Percentiles rank a stretch among this genome's conserved stretches.
phyloP scores from a whole-genome alignment of 805 yeast species.

The Yamadazyma tumulicola region DNA sequence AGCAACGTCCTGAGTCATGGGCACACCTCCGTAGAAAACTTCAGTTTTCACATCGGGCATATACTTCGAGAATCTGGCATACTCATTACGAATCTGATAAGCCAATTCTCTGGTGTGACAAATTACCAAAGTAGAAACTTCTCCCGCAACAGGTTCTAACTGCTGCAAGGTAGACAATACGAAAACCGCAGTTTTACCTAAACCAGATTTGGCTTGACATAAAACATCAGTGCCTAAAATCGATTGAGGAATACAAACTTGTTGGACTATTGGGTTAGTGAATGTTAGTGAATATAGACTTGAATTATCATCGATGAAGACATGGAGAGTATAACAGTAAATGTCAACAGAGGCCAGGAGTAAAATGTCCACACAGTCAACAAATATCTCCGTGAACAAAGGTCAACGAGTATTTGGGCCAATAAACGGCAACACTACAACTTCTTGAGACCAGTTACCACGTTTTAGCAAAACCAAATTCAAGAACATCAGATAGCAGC shows the following conservation, averaged over 20 bases:
- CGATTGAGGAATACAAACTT: conserved; percentile 96
- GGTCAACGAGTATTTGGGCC: too few species aligned
- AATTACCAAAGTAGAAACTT: conserved; percentile 87
- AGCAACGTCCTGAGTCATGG: conserved; percentile 81
- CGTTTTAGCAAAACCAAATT: too few species aligned
- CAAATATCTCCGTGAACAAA: too few species aligned
- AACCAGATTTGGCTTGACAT: conserved; percentile 99
- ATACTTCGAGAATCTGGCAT: conserved; percentile 94
- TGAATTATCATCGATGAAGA: too few species aligned
- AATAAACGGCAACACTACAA: too few species aligned
- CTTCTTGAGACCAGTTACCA: too few species aligned
- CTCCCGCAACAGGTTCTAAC: conserved; percentile 96
- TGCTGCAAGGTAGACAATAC: conserved; percentile 95
- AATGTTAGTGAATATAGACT: conserved; percentile 7
- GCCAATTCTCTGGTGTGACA: conserved; percentile 99
- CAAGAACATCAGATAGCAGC: too few species aligned
- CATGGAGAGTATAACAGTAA: too few species aligned
- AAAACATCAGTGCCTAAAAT: conserved; percentile 96
- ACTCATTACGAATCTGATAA: conserved; percentile 95
- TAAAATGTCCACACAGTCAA: too few species aligned
- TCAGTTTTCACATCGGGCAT: conserved; percentile 97
- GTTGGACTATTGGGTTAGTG: conserved; percentile 87
- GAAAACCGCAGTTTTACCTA: conserved; percentile 98
- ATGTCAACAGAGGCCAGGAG: too few species aligned
- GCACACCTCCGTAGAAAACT: conserved; percentile 95